Evolutionary conservation across 1,284 basidiomycete genomes (phyloP).

Genomic region (Kwoniella shivajii): DNA sequence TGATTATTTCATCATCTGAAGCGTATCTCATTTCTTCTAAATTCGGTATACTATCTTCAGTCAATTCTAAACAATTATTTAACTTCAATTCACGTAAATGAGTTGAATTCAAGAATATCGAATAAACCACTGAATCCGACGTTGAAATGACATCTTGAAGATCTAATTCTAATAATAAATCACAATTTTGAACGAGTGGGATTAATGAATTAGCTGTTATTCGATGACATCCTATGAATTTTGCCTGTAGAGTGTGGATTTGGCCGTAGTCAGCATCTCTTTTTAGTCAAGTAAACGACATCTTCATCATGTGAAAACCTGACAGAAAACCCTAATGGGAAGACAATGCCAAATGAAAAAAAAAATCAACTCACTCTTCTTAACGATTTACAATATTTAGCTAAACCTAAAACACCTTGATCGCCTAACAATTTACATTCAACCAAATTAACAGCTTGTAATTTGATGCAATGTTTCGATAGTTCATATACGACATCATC

Average conservation of each 20-base stretch:
- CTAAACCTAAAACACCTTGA: slow-evolving; percentile 73
- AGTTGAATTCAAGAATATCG: slow-evolving; percentile 76
- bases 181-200: slow-evolving; percentile 76
- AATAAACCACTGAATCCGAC: slow-evolving; percentile 75
- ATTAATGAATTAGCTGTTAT: slow-evolving; percentile 81
- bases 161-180: slow-evolving; percentile 90
- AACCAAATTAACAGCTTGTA: slow-evolving; percentile 91
- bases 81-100: slow-evolving; percentile 91
- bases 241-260: slow-evolving; percentile 62
- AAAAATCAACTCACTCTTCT: slow-evolving; percentile 58
- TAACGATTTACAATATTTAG: slow-evolving; percentile 71
- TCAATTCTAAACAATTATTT: slow-evolving; percentile 75
- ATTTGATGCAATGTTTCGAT: slow-evolving; percentile 68
- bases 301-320: background rate
- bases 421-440: slow-evolving; percentile 83
- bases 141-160: slow-evolving; percentile 80
- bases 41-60: slow-evolving; percentile 83
- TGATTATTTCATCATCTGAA: slow-evolving; percentile 19
- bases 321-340: background rate
- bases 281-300: background rate
- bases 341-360: too few relatives aligned
- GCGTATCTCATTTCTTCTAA: slow-evolving; percentile 54
- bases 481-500: slow-evolving; percentile 72
- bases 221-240: slow-evolving; percentile 73
- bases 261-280: background rate